Evolutionary conservation across 2,329 filamentous ascomycete species (phyloP), one percentile per base, ranked within the genome.

Genomic region (Dendryphion nanum): DNA sequence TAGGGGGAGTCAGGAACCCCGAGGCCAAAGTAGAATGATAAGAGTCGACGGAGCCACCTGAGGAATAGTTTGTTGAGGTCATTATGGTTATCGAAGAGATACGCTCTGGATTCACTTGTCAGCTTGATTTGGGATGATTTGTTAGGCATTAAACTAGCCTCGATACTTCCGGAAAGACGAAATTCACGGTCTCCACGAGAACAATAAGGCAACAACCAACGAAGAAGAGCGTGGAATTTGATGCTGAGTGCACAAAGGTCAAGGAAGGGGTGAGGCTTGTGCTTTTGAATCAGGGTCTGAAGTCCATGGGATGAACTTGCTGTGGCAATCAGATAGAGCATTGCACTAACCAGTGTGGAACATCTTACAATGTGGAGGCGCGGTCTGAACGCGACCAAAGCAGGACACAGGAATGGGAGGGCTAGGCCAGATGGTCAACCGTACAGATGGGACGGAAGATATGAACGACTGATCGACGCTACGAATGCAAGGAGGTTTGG

Each of bases 401-500:
- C 51, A 61, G 55, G 57, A 57, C 51, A 48, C 43, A 51, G 56
- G 61, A 64, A 64, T 64, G 60, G 48, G 47, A 50, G 51, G 45
- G 35, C n/a, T n/a, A 33, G 16, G 20, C 40, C 34, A 37, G 50
- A 55, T 52, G 51, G 23, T n/a, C 23, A 26, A 26, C 23, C 23
- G 23, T 10, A 26, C 23, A 26, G 23, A n/a, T 26, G 23, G 23
- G n/a, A 41, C 37, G 44, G 39, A 46, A 44, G 45, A 50, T 32
- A 26, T 26, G 23, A 26, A n/a, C 23, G n/a, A 26, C 23, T 26
- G 23, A 8, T 10, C 10, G n/a, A n/a, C 10, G 23, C 23, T 26
- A 10, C n/a, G 23, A 26, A n/a, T n/a, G n/a, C n/a, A n/a, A n/a
- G n/a, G n/a, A n/a, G n/a, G n/a, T n/a, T n/a, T n/a, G n/a, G n/a